Evolutionary conservation across 2,329 filamentous ascomycete genomes (phyloP).

Genomic region (Fusarium sp.): DNA sequence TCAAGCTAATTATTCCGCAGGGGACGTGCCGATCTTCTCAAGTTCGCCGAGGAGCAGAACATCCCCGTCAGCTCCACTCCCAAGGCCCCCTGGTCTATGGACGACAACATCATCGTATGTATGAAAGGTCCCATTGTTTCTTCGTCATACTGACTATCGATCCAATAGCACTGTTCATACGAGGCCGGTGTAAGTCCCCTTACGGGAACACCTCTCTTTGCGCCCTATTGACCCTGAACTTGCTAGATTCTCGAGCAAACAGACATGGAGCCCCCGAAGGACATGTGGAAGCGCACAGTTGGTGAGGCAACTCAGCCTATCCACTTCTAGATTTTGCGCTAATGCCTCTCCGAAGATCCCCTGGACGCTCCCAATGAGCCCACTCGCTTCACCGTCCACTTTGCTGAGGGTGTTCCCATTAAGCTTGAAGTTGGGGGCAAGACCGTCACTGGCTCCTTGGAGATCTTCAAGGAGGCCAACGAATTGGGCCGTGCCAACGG

Average conservation of each 20-base stretch:
- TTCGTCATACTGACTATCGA: constrained; percentile 6
- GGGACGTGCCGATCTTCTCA: constrained; percentile 63
- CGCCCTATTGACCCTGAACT: constrained; percentile 1
- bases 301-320: not conserved
- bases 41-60: constrained; percentile 71
- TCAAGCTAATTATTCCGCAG: not conserved
- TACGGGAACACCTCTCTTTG: not conserved
- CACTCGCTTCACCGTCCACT: constrained; percentile 69
- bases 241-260: constrained; percentile 63
- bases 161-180: constrained; percentile 25
- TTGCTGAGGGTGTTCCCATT: constrained; percentile 70
- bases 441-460: constrained; percentile 61
- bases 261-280: constrained; percentile 65
- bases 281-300: constrained; percentile 72
- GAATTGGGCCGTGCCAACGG: not conserved
- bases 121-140: not conserved
- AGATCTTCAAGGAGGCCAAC: constrained; percentile 59
- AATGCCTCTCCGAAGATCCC: constrained; percentile 53
- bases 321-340: not conserved
- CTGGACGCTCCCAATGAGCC: constrained; percentile 68
- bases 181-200: constrained; percentile 20
- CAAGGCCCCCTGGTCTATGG: constrained; percentile 71
- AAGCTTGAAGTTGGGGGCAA: constrained; percentile 61
- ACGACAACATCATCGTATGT: constrained; percentile 42
- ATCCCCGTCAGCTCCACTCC: constrained; percentile 78